Base-by-base conservation (phyloP, 1,139 yeast species). In the Scheffersomyces cryptocercus region DNA sequence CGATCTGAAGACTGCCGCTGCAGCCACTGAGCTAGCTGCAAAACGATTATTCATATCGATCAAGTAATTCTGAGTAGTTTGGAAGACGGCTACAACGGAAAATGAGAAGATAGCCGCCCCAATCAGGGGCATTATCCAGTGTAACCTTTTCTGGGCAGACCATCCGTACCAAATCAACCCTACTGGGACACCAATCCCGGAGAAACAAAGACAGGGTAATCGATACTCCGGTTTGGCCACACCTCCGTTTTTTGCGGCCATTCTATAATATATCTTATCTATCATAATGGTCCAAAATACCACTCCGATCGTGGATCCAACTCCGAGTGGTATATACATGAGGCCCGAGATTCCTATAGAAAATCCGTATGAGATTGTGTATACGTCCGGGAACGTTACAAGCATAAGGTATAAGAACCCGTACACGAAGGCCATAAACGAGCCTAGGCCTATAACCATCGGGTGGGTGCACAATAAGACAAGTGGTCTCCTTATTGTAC, bases 11-110 rank as follows among this genome's bases (percentile, higher is more conserved):
- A 82, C 77, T 0, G 85, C 81, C 0, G 84, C 82, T 0, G 87
- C 84, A 3, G 85, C 85, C 38, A 81, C 68, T 1, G 78, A 68
- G 47, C 81, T 73, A 2, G 87, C 86, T 7, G 85, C 77, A 51
- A 78, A 80, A 48, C 84, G 68, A 32, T 83, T 83, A 56, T 81
- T 82, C 82, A 82, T 81, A 53, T 82, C 85, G 40, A 82, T 82
- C 44, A 82, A 62, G 51, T 82, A 82, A 52, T 75, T 75, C 56
- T 82, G 87, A 48, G 81, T 78, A 31, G 80, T 67, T 53, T 79
- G 84, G 61, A 82, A 82, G 10, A 80, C 78, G 5, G 81, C 81
- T 35, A 82, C 73, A 24, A 82, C 69, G 3, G 82, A 81, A 50
- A 78, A 71, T 4, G 85, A 81, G 61, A 79, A 82, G 10, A 81